Evolutionary conservation across 2,329 filamentous ascomycete species (phyloP).

Genomic region (Gliomastix tumulicola): DNA sequence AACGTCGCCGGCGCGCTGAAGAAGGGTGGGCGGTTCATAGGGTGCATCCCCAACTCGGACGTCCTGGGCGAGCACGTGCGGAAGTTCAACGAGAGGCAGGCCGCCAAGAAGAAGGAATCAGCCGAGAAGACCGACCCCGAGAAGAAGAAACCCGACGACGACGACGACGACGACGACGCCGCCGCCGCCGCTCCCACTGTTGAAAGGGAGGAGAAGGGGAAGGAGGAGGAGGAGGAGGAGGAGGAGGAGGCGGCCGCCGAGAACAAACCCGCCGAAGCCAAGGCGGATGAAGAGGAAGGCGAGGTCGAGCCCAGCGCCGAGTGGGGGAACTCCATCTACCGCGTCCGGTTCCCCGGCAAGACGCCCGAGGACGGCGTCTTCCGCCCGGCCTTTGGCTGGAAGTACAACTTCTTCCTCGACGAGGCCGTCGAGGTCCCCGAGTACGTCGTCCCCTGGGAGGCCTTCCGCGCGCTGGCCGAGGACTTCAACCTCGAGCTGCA

Average conservation of each 20-base stretch:
- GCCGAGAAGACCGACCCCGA: no score
- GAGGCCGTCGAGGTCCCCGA: constrained; percentile 97
- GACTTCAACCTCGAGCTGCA: constrained; percentile 95
- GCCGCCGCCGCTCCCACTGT: constrained; percentile 21
- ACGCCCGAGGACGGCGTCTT: constrained; percentile 85
- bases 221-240: constrained; percentile 27
- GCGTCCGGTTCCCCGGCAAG: constrained; percentile 77
- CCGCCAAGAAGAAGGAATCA: constrained; percentile 22
- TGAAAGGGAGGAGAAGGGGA: constrained; percentile 26
- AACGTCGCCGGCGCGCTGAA: constrained; percentile 88
- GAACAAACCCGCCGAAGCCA: not conserved
- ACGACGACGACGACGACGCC: no score
- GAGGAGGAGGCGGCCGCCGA: constrained; percentile 13
- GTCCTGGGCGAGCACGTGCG: constrained; percentile 75
- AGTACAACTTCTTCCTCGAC: constrained; percentile 92
- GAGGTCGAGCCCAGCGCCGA: constrained; percentile 60
- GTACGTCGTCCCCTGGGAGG: constrained; percentile 97
- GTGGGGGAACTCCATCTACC: constrained; percentile 93
- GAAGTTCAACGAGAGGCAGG: constrained; percentile 56
- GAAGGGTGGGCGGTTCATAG: constrained; percentile 91
- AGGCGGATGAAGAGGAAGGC: constrained; percentile 48
- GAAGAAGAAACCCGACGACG: constrained; percentile 1
- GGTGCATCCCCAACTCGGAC: constrained; percentile 95
- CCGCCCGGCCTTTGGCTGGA: constrained; percentile 93
- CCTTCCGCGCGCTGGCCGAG: constrained; percentile 89